Evolutionary conservation across 2,329 filamentous ascomycete species (phyloP).

Genomic region (Hypoxylon sp.): DNA sequence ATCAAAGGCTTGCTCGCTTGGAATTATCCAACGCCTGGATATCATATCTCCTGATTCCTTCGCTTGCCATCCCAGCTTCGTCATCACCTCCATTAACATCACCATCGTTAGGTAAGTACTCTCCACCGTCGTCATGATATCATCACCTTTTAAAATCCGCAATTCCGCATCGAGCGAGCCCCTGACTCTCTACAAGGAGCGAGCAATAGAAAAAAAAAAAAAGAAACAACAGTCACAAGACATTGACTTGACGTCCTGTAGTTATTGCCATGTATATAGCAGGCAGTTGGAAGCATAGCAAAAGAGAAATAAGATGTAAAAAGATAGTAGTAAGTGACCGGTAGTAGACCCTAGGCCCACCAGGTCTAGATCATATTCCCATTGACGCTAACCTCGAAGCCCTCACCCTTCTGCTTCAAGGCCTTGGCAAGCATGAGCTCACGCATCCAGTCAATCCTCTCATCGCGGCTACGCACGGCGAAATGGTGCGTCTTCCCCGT

Average conservation of each 20-base stretch:
- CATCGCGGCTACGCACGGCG: conserved; percentile 86
- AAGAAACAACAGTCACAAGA: conserved; percentile 17
- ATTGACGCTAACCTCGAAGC: conserved; percentile 86
- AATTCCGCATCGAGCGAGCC: conserved; percentile 1
- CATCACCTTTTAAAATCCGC: conserved; percentile 3
- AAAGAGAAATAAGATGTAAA: conserved; percentile 45
- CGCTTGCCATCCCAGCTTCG: not conserved
- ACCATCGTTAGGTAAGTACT: not conserved
- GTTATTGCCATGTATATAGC: conserved; percentile 9
- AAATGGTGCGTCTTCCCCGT: conserved; percentile 93
- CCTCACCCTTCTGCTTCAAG: conserved; percentile 85
- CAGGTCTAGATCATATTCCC: conserved; percentile 76
- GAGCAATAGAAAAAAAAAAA: not conserved
- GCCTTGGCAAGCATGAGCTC: conserved; percentile 94
- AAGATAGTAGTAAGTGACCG: conserved; percentile 22
- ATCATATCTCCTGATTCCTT: conserved; percentile 25
- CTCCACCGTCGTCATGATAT: conserved; percentile 2
- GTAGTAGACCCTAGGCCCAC: conserved; percentile 4
- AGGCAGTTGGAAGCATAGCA: conserved; percentile 19
- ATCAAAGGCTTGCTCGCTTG: conserved; percentile 31
- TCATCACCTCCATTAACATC: conserved; percentile 11
- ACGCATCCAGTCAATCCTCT: conserved; percentile 97
- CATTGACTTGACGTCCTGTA: conserved; percentile 18
- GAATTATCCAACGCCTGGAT: conserved; percentile 31
- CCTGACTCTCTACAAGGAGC: not conserved